Base-by-base conservation (phyloP, 2,329 filamentous ascomycete species). In the Scedosporium dehoogii region DNA sequence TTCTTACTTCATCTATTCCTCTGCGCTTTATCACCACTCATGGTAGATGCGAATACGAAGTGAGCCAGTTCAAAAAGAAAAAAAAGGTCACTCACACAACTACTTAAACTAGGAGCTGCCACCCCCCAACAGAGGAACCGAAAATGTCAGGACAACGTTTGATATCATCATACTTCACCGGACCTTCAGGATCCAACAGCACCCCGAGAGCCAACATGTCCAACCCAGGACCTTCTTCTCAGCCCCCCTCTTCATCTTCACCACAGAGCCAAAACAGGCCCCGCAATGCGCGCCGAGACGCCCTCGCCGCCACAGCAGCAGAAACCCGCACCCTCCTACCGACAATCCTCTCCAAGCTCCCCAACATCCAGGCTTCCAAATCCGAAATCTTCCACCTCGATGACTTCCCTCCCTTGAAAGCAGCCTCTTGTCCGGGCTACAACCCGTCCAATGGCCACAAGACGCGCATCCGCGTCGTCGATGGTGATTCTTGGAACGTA, bases 401-500 rank as follows among this genome's bases (percentile, higher is more conserved):
- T 33, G 70, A 69, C 6, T 70, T 78, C 1, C 72, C 75, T 4
- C 69, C 68, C 0, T 75, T 86, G 12, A 69, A 75, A 18, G 63
- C 70, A 1, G 65, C 68, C 3, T 71, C 75, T 53, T 82, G 79
- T 64, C 82, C 83, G 0, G 68, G 67, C 3, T 72, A 75, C 46
- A 66, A 69, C 5, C 64, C 71, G 2, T 68, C 69, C 0, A 66
- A n/a, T n/a, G 12, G 67, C 10, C 63, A 58, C 21, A 74, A 68
- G 57, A 63, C 70, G 3, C 62, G 65, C 18, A 70, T 87, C 66
- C 74, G 73, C 27, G 79, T 88, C 44, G 67, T 85, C 62, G 79
- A 85, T 66, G 75, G 77, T 18, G 85, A 88, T 67, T 81, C 80
- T 0, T 78, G 85, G 66, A 81, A 86, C 66, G 80, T 78, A 1